Evolutionary conservation across 2,329 filamentous ascomycete genomes (phyloP).

Genomic region (Stachybotrys elegans): DNA sequence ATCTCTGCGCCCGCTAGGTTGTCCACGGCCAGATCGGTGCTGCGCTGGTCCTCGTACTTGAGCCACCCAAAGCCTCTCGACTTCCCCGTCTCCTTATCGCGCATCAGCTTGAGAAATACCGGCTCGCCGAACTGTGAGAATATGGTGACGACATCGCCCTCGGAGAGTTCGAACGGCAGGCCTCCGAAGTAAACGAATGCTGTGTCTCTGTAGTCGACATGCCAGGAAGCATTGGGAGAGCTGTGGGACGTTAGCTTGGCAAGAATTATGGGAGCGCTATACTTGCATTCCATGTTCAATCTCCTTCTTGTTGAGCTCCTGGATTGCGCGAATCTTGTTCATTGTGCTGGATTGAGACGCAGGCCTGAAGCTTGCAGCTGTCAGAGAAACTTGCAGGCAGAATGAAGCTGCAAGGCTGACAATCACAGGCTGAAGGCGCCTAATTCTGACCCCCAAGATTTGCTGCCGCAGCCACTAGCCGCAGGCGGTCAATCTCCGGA

Average conservation of each 20-base stretch:
- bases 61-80: constrained; percentile 92
- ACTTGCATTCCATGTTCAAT: constrained; percentile 80
- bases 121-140: constrained; percentile 98
- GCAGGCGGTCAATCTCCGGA: too few relatives aligned
- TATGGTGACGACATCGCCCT: constrained; percentile 93
- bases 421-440: constrained; percentile 1
- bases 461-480: too few relatives aligned
- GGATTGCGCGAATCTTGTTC: constrained; percentile 92
- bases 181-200: constrained; percentile 96
- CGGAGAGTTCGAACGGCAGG: constrained; percentile 84
- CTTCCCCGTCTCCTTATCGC: constrained; percentile 95
- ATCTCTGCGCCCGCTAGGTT: constrained; percentile 87
- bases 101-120: constrained; percentile 83
- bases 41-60: constrained; percentile 97
- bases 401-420: constrained; percentile 13
- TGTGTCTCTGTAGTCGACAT: constrained; percentile 94
- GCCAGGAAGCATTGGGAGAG: constrained; percentile 85
- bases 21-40: constrained; percentile 92
- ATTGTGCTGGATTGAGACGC: constrained; percentile 44
- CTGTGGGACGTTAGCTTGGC: constrained; percentile 38
- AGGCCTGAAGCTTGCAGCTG: too few relatives aligned
- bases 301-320: constrained; percentile 89
- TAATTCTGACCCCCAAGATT: too few relatives aligned
- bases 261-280: constrained; percentile 2
- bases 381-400: too few relatives aligned